phyloP scores from a whole-genome alignment of 2,329 filamentous ascomycete genomes.

The Colletotrichum sp. region DNA sequence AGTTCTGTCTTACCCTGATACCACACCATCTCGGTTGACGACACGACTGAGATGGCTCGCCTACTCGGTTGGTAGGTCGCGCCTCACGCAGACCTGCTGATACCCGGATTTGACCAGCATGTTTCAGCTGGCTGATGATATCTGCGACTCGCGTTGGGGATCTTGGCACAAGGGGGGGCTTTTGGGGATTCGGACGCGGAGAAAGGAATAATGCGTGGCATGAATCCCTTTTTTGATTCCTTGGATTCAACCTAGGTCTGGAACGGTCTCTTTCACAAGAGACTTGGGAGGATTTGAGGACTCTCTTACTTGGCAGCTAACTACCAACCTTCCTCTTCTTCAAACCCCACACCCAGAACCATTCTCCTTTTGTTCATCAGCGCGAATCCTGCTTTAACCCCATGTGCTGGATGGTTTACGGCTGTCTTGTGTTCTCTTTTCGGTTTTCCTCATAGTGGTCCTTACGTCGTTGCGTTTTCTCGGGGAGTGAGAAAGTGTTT shows the following conservation, averaged over 20 bases:
- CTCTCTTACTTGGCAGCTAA: constrained; percentile 10
- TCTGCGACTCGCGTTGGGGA: constrained; percentile 24
- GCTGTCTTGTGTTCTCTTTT: constrained; percentile 24
- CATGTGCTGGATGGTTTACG: constrained; percentile 23
- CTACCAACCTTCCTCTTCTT: constrained; percentile 13
- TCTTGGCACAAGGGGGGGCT: constrained; percentile 38
- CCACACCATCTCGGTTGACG: constrained; percentile 40
- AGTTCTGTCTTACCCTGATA: constrained; percentile 42
- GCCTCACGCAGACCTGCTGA: constrained; percentile 3
- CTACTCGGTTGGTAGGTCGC: constrained; percentile 1
- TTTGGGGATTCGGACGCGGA: constrained; percentile 40
- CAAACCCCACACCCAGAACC: constrained; percentile 10
- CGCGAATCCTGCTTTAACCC: constrained; percentile 16
- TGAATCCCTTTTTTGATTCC: constrained; percentile 27
- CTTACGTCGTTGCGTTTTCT: constrained; percentile 21
- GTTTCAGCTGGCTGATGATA: constrained; percentile 38
- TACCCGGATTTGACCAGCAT: constrained; percentile 22
- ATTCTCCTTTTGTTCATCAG: constrained; percentile 12
- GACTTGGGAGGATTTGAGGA: not conserved
- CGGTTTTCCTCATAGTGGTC: constrained; percentile 22
- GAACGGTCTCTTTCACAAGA: not conserved
- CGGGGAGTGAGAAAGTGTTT: constrained; percentile 18
- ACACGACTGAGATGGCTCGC: constrained; percentile 36
- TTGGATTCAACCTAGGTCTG: constrained; percentile 14
- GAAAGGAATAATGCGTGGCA: constrained; percentile 44